Evolutionary conservation across 768 basidiomycete genomes (phyloP).

Genomic region (Macrolepiota dolichaula): DNA sequence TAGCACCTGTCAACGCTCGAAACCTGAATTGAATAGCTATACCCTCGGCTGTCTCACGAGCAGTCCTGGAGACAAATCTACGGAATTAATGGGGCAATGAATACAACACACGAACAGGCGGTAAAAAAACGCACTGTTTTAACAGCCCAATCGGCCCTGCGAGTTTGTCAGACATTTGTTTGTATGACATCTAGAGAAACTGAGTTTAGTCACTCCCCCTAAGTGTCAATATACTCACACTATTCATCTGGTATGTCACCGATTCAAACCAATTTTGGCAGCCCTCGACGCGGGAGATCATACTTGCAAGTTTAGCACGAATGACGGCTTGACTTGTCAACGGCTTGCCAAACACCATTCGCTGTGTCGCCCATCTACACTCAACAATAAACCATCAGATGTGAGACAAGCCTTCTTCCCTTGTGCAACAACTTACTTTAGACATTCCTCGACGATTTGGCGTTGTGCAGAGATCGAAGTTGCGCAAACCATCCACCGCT

Average conservation of each 20-base stretch:
- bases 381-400: background rate
- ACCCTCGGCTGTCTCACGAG: constrained; percentile 72
- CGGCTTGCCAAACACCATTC: constrained; percentile 88
- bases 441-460: constrained; percentile 81
- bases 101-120: background rate
- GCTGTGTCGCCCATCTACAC: constrained; percentile 83
- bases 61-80: constrained; percentile 67
- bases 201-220: background rate
- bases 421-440: constrained; percentile 55
- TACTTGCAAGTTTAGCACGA: constrained; percentile 78
- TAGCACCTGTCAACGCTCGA: constrained; percentile 37
- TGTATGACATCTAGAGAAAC: constrained; percentile 71
- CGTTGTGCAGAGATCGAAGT: constrained; percentile 75
- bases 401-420: constrained; percentile 1
- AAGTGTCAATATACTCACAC: constrained; percentile 44
- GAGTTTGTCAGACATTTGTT: constrained; percentile 78
- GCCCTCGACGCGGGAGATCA: constrained; percentile 88
- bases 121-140: constrained; percentile 63
- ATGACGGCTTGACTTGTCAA: constrained; percentile 82
- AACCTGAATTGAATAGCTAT: constrained; percentile 15
- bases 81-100: background rate
- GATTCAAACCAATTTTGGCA: constrained; percentile 88
- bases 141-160: constrained; percentile 88
- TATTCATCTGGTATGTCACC: constrained; percentile 90
- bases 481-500: constrained; percentile 83